phyloP scores from a whole-genome alignment of 2,329 filamentous ascomycete genomes.

The Lasiodiplodia theobromae region DNA sequence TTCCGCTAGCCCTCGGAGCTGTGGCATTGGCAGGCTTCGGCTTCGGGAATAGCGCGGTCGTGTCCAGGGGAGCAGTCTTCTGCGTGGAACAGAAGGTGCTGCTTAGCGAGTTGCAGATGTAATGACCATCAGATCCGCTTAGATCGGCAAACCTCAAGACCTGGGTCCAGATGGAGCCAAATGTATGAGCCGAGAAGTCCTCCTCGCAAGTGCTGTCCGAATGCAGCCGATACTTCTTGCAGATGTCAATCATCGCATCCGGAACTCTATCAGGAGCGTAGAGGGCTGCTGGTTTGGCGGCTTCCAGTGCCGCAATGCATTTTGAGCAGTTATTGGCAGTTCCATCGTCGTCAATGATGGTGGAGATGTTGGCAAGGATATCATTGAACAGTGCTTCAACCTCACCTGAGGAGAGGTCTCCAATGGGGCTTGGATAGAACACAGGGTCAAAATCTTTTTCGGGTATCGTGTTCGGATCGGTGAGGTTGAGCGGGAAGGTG shows the following conservation, averaged over 20 bases:
- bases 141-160: conserved; percentile 60
- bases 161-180: conserved; percentile 65
- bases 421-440: conserved; percentile 56
- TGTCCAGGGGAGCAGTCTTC: conserved; percentile 53
- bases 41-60: conserved; percentile 56
- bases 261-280: conserved; percentile 59
- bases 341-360: conserved; percentile 52
- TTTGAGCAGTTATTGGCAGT: conserved; percentile 57
- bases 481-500: conserved; percentile 63
- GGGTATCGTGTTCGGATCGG: conserved; percentile 61
- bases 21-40: conserved; percentile 57
- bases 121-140: conserved; percentile 63
- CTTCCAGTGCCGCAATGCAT: conserved; percentile 60
- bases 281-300: conserved; percentile 59
- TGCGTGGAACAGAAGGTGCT: conserved; percentile 58
- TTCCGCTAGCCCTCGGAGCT: conserved; percentile 57
- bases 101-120: conserved; percentile 62
- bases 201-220: conserved; percentile 57
- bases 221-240: conserved; percentile 56
- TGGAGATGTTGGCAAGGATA: conserved; percentile 53
- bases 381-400: conserved; percentile 53
- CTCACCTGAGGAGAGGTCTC: conserved; percentile 52
- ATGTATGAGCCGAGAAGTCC: conserved; percentile 56
- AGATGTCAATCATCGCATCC: conserved; percentile 59
- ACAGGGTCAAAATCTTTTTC: conserved; percentile 57